Evolutionary conservation across 805 yeast genomes (phyloP).

Genomic region (Zygosaccharomyces siamensis): DNA sequence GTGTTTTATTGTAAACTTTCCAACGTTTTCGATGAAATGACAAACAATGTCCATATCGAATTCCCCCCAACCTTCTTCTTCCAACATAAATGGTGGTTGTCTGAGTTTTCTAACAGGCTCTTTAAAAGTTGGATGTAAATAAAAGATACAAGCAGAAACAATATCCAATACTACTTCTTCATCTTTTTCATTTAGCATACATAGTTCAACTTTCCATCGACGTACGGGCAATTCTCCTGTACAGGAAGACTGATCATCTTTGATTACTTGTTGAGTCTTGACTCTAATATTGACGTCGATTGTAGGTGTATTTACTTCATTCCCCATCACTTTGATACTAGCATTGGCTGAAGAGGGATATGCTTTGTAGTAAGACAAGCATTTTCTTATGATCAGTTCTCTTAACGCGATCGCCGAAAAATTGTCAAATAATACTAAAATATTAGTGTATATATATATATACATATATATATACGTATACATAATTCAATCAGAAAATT

Average conservation of each 20-base stretch:
- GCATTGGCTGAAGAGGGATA: not conserved
- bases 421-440: not conserved
- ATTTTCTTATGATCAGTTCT: not conserved
- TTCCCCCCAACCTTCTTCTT: constrained; percentile 97
- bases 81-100: constrained; percentile 74
- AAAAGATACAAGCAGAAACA: constrained; percentile 81
- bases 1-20: constrained; percentile 74
- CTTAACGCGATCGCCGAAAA: not conserved
- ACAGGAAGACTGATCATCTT: constrained; percentile 66
- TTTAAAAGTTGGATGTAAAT: constrained; percentile 87
- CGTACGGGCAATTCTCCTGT: constrained; percentile 76
- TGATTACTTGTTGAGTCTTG: constrained; percentile 76
- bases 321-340: constrained; percentile 1
- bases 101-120: constrained; percentile 73
- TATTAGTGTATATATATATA: not conserved
- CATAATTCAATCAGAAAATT: not conserved
- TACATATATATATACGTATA: not conserved
- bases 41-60: constrained; percentile 78
- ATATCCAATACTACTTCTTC: constrained; percentile 73
- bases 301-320: constrained; percentile 8
- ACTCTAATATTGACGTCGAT: constrained; percentile 78
- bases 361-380: not conserved
- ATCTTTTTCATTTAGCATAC: constrained; percentile 71
- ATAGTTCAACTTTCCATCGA: constrained; percentile 75
- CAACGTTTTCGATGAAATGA: constrained; percentile 69